Base-by-base conservation (phyloP, 169 alveolate species). In the Eimeria tenella region DNA sequence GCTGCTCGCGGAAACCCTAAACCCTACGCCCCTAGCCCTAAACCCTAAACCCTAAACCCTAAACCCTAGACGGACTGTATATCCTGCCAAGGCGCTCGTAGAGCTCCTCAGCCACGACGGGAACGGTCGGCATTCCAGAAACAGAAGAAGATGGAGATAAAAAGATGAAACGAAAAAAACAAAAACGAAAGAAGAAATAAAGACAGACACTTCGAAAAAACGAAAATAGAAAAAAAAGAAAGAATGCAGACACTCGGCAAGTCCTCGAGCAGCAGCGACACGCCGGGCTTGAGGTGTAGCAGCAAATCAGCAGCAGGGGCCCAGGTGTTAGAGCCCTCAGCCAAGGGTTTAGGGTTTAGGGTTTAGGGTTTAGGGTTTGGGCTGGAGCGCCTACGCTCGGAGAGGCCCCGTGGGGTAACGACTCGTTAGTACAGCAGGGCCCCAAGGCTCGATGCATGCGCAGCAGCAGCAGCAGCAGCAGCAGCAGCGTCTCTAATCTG, bases 1-100 rank as follows among this genome's bases (percentile, higher is more conserved):
- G 11, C 11, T 19, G 73, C 42, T 63, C n/a, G 11, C 7, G 73
- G 73, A 25, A 17, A 17, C n/a, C 6, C n/a, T 63, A 5, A 19
- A 4, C 73, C 73, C 5, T 63, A 93, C 95, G 13, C 11, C 23
- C 56, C 83, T 93, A 5, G 95, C 95, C 55, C 60, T 94, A 13
- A 3, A 1, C 50, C 11, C 70, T 21, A 73, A 25, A 77, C 65
- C 88, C 42, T 84, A 84, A 70, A 71, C 92, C 6, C 83, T 90
- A 63, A 70, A 70, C 63, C 93, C 93, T 70, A 68, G 62, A 42
- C 94, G 93, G 23, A 83, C 50, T 21, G 5, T 63, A 63, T 63
- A 8, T 75, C 23, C 63, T 50, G 86, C 62, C 19, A 21, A 65
- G 75, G 13, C 75, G 75, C 75, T 65, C 75, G 23, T 65, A 19